Evolutionary conservation across 306 rosid species (phyloP).

Genomic region (Sechiopsis laciniata): DNA sequence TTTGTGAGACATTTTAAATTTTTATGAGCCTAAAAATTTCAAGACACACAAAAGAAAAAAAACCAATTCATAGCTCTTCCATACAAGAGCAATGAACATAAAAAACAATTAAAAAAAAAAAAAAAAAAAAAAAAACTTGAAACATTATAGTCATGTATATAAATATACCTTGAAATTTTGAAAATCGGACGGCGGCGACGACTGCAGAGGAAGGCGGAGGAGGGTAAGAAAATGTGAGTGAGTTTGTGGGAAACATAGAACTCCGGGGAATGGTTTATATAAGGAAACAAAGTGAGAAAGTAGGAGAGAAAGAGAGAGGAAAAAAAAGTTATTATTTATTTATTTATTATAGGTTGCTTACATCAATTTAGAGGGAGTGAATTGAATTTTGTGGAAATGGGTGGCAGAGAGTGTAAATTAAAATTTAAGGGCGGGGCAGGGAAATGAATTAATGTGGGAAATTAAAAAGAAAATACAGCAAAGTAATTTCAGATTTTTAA

Average conservation of each 20-base stretch:
- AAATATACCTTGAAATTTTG: not conserved
- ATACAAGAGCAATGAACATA: not conserved
- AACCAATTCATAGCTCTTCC: not conserved
- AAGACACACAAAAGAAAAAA: not conserved
- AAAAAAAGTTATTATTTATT: not conserved
- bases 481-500: not conserved
- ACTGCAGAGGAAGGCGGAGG: slow-evolving; percentile 8
- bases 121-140: not conserved
- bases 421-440: not conserved
- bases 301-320: too few relatives aligned
- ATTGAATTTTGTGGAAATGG: slow-evolving; percentile 11
- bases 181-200: not conserved
- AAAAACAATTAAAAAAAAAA: not conserved
- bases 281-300: slow-evolving; percentile 42
- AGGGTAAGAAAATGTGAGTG: slow-evolving; percentile 17
- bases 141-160: not conserved
- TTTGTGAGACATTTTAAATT: not conserved
- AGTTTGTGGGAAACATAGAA: slow-evolving; percentile 32
- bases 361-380: slow-evolving; percentile 14
- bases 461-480: not conserved
- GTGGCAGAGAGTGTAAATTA: slow-evolving; percentile 22
- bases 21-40: not conserved
- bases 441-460: slow-evolving; percentile 13
- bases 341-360: not conserved
- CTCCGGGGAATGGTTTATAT: slow-evolving; percentile 46